phyloP scores from a whole-genome alignment of 2,329 filamentous ascomycete species.

The Microdochium bolleyi region DNA sequence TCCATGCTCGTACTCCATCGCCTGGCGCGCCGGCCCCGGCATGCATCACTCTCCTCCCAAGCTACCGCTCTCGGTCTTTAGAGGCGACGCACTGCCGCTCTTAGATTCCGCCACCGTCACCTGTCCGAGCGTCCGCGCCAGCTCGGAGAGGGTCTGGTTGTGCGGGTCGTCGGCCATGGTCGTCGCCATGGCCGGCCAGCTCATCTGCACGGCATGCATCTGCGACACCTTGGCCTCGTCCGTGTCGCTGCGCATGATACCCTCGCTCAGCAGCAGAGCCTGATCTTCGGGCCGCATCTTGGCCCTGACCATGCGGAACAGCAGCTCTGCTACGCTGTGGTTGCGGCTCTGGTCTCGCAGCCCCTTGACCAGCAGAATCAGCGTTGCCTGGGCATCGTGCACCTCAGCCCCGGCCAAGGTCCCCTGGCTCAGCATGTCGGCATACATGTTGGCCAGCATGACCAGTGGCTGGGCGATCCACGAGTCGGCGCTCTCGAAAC shows the following conservation, averaged over 20 bases:
- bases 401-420: slow-evolving; percentile 3
- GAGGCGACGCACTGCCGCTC: background rate
- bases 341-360: slow-evolving; percentile 16
- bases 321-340: slow-evolving; percentile 11
- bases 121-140: background rate
- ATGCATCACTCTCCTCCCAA: no score
- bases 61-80: background rate
- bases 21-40: background rate
- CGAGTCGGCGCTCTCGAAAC: slow-evolving; percentile 14
- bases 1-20: background rate
- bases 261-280: slow-evolving; percentile 6
- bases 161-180: background rate
- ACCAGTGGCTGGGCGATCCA: slow-evolving; percentile 11
- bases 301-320: slow-evolving; percentile 10
- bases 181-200: background rate
- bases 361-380: slow-evolving; percentile 16
- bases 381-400: slow-evolving; percentile 11
- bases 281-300: slow-evolving; percentile 9
- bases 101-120: background rate
- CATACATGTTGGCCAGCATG: slow-evolving; percentile 10
- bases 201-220: slow-evolving; percentile 4
- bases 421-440: slow-evolving; percentile 6
- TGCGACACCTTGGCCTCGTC: slow-evolving; percentile 4
- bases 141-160: background rate
- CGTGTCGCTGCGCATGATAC: slow-evolving; percentile 6